Base-by-base conservation (phyloP, 2,329 filamentous ascomycete genomes). In the Colletotrichum incanum region DNA sequence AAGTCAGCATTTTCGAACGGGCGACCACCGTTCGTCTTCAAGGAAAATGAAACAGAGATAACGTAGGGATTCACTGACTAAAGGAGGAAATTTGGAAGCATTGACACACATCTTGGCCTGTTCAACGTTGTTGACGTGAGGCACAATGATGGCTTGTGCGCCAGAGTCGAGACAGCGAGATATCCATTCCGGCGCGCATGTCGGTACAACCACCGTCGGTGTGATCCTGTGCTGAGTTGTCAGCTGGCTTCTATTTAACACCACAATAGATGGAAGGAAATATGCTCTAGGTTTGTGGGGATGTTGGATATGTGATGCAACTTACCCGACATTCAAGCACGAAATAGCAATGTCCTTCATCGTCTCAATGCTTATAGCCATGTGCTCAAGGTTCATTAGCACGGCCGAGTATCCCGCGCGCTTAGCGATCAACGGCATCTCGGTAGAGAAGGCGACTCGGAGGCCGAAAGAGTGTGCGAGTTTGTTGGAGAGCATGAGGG, bases 131-230 rank as follows among this genome's bases (percentile, higher is more conserved):
- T 83, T 83, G 71, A 85, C 81, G 58, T 82, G 80, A 3, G 86
- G 86, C 0, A 88, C 85, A 69, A 88, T 83, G 70, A 88, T 81
- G 16, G 85, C 86, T 61, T 88, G 86, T 54, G 86, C 85, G 45
- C 86, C 86, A 52, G 84, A 82, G 69, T 88, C 86, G 41, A 88
- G 79, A n/a, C 86, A 86, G 23, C 86, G 70, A 1, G 67, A 69
- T 31, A 69, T 69, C 67, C 67, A 69, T 34, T 69, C 67, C 0
- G 52, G 67, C 7, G 67, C 41, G 37, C 67, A 69, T 8, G 67
- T 69, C 5, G 67, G 67, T 1, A 69, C 61, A 23, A 69, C 67
- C 3, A 65, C 61, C 0, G 67, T 65, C 0, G 67, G 61, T 0
- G 67, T 69, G 23, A 68, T 68, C 7, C 65, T 64, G 16, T 43